A percentile compares a stretch with the other conserved stretches of the same genome.
These are phyloP conservation scores for Aspergillus sp. DNA, from an alignment of 2,329 filamentous ascomycete species.

Conservation along the genomic window DNA sequence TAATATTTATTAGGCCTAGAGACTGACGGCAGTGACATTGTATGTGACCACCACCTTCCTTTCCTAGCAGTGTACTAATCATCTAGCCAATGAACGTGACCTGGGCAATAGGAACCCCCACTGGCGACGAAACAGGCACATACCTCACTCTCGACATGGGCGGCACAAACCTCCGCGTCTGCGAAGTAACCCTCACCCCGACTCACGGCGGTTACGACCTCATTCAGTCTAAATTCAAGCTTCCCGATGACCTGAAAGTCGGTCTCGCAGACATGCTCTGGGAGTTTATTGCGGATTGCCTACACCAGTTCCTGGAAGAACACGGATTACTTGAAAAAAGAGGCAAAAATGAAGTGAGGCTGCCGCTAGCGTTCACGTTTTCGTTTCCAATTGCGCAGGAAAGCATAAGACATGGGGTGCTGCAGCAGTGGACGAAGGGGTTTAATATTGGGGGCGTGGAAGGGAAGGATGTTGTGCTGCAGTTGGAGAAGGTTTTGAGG, in stretches of 20 bases:
- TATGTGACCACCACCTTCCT: constrained; percentile 42
- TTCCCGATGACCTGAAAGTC: constrained; percentile 77
- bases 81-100: constrained; percentile 82
- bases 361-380: constrained; percentile 83
- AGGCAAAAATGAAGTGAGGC: constrained; percentile 31
- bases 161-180: constrained; percentile 83
- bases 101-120: constrained; percentile 77
- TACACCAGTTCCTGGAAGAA: constrained; percentile 71
- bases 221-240: constrained; percentile 77
- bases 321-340: constrained; percentile 48
- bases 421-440: constrained; percentile 88
- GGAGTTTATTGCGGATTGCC: constrained; percentile 78
- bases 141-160: constrained; percentile 83
- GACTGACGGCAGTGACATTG: constrained; percentile 77
- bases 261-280: constrained; percentile 71
- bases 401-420: constrained; percentile 74
- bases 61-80: background rate
- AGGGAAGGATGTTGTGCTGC: constrained; percentile 73
- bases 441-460: constrained; percentile 86
- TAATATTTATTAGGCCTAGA: constrained; percentile 49
- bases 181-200: constrained; percentile 72
- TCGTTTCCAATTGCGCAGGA: constrained; percentile 81
- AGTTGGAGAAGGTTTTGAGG: constrained; percentile 67
- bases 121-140: constrained; percentile 71
- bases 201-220: constrained; percentile 76